Evolutionary conservation across 2,329 filamentous ascomycete genomes (phyloP).

Genomic region (Alternaria sp.): DNA sequence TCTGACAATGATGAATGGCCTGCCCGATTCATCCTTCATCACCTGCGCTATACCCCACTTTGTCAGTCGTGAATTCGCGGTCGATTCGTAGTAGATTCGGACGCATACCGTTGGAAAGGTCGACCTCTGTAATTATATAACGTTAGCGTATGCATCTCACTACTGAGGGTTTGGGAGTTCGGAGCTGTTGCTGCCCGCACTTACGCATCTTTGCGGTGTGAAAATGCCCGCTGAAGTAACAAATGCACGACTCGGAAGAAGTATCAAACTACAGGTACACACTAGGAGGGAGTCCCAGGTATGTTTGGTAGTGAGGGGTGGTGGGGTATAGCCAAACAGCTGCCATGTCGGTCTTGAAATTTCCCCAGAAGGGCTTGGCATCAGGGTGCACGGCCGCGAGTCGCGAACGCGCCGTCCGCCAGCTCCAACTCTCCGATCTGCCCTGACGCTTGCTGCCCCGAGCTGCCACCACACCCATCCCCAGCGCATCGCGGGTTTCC

Average conservation of each 20-base stretch:
- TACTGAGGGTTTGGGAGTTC: constrained; percentile 11
- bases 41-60: constrained; percentile 63
- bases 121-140: constrained; percentile 67
- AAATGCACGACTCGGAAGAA: constrained; percentile 3
- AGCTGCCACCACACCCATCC: constrained; percentile 7
- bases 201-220: constrained; percentile 50
- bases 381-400: constrained; percentile 16
- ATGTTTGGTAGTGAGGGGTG: constrained; percentile 30
- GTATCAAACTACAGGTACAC: constrained; percentile 4
- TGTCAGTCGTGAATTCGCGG: constrained; percentile 27
- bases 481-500: constrained; percentile 2
- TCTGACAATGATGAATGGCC: constrained; percentile 97
- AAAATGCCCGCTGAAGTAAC: constrained; percentile 12
- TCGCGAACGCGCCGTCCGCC: constrained; percentile 21
- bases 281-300: constrained; percentile 4
- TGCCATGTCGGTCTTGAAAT: constrained; percentile 28
- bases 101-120: constrained; percentile 78
- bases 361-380: constrained; percentile 33
- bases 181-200: constrained; percentile 21
- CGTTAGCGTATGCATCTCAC: constrained; percentile 23
- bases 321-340: constrained; percentile 34
- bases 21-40: constrained; percentile 96
- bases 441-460: neutral
- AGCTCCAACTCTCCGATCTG: constrained; percentile 10
- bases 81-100: constrained; percentile 2